Conservation (phyloP, 495 filamentous ascomycete genomes). For the Annulohypoxylon maeteangense region DNA sequence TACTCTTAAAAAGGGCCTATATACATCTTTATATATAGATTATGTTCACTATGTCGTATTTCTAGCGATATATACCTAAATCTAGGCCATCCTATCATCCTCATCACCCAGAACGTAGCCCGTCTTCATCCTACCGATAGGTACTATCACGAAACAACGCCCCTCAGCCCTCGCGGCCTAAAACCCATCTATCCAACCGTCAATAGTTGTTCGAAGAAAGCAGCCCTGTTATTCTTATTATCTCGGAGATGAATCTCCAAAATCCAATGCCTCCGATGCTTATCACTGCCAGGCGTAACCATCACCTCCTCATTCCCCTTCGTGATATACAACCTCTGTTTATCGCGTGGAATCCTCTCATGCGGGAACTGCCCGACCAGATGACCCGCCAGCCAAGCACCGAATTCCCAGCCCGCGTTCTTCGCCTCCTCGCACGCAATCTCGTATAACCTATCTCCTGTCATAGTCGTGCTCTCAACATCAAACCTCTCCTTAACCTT, state of each 20-base stretch:
- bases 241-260: constrained; percentile 63
- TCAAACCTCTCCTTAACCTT: constrained; percentile 52
- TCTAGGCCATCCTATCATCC: too few species aligned
- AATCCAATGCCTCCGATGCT: constrained; percentile 61
- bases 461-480: constrained; percentile 51
- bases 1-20: too few species aligned
- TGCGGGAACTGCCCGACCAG: constrained; percentile 51
- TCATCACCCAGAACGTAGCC: too few species aligned
- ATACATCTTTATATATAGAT: too few species aligned
- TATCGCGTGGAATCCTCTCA: constrained; percentile 61
- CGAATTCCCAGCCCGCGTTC: constrained; percentile 54
- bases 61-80: too few species aligned
- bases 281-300: constrained; percentile 51
- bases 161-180: too few species aligned
- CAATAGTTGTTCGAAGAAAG: constrained; percentile 60
- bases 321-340: constrained; percentile 54
- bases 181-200: constrained; percentile 44
- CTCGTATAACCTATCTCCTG: constrained; percentile 56
- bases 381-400: constrained; percentile 59
- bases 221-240: constrained; percentile 49
- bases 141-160: too few species aligned
- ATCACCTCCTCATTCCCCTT: constrained; percentile 55
- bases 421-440: constrained; percentile 47
- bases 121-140: too few species aligned
- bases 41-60: too few species aligned